phyloP scores from a whole-genome alignment of 805 yeast genomes.

The Lipomyces spencermartinsiae region DNA sequence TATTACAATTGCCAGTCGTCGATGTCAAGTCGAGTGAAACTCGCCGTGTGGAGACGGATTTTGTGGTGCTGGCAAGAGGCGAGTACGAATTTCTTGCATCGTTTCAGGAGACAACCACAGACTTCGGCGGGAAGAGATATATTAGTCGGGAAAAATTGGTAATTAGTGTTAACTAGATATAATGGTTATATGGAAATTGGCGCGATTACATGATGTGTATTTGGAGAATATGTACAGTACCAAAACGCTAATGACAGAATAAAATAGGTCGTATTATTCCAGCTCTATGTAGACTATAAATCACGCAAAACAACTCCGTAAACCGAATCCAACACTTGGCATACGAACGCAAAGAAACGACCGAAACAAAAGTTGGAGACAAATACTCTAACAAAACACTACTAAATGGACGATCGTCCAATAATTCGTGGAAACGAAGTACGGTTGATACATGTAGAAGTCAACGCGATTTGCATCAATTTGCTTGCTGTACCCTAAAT shows the following conservation, averaged over 20 bases:
- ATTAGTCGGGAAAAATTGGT: slow-evolving; percentile 33
- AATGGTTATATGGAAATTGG: not conserved
- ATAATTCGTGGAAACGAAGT: not conserved
- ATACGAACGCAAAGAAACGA: not conserved
- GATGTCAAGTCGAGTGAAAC: slow-evolving; percentile 53
- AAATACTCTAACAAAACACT: not conserved
- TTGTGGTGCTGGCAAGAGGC: slow-evolving; percentile 75
- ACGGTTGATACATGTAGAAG: not conserved
- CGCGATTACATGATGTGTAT: not conserved
- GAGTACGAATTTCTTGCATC: slow-evolving; percentile 80
- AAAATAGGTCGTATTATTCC: not conserved
- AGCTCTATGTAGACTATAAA: not conserved
- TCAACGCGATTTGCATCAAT: not conserved
- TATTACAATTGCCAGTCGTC: slow-evolving; percentile 60
- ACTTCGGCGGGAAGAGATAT: slow-evolving; percentile 26
- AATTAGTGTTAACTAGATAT: slow-evolving; percentile 21
- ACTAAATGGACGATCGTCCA: not conserved
- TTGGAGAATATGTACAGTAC: slow-evolving; percentile 8
- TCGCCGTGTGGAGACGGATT: slow-evolving; percentile 56
- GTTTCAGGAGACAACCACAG: slow-evolving; percentile 53
- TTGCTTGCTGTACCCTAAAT: not conserved
- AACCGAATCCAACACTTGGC: slow-evolving; percentile 1
- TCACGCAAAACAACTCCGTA: not conserved
- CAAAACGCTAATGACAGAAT: not conserved
- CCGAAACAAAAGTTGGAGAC: not conserved